Percentiles rank a stretch among this genome's conserved stretches.
phyloP scores from a whole-genome alignment of 169 alveolate species.

The Eimeria praecox region DNA sequence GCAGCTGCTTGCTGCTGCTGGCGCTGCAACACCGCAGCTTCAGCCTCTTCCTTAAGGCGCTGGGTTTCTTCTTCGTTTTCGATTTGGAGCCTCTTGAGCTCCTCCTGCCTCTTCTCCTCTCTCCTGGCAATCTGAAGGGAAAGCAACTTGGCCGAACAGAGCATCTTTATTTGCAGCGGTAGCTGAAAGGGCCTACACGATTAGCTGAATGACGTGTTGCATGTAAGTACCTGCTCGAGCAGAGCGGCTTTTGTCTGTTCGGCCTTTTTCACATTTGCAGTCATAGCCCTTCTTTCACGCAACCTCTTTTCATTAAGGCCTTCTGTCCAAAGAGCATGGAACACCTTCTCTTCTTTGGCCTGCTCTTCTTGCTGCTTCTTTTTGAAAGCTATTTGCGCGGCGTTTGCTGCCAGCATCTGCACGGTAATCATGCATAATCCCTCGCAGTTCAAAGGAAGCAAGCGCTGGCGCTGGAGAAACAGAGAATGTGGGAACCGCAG shows the following conservation, averaged over 20 bases:
- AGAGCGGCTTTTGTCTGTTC: slow-evolving; percentile 37
- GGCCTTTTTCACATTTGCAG: background rate
- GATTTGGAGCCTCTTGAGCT: slow-evolving; percentile 33
- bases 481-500: background rate
- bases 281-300: slow-evolving; percentile 42
- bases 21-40: slow-evolving; percentile 50
- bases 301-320: slow-evolving; percentile 42
- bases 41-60: slow-evolving; percentile 53
- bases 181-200: background rate
- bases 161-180: background rate
- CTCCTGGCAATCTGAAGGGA: slow-evolving; percentile 30
- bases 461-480: background rate
- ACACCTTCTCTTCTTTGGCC: slow-evolving; percentile 35
- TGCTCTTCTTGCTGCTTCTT: slow-evolving; percentile 31
- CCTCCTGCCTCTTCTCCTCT: slow-evolving; percentile 24
- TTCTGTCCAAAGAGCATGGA: slow-evolving; percentile 72
- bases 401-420: slow-evolving; percentile 73
- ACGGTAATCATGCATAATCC: background rate
- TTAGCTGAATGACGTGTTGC: background rate
- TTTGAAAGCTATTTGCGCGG: slow-evolving; percentile 47
- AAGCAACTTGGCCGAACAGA: background rate
- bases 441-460: background rate
- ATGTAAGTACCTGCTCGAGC: slow-evolving; percentile 40
- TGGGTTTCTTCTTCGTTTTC: slow-evolving; percentile 33
- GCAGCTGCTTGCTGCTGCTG: slow-evolving; percentile 27